Conservation (phyloP, 2,329 filamentous ascomycete genomes). For the Gnomoniopsis sp. region DNA sequence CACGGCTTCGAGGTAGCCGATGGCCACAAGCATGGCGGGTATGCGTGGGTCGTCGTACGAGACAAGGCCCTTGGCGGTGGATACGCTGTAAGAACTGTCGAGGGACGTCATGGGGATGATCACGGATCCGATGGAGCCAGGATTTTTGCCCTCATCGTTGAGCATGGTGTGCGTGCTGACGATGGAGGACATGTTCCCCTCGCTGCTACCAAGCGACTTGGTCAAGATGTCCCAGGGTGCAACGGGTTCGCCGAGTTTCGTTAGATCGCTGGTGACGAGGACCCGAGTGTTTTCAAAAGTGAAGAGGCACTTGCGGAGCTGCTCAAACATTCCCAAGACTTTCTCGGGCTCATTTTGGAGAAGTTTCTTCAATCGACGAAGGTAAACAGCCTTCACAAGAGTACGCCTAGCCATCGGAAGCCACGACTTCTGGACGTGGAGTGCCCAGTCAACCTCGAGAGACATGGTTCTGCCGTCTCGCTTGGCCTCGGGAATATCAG, state of each 20-base stretch:
- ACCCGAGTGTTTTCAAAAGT: slow-evolving; percentile 82
- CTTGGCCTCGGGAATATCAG: slow-evolving; percentile 89
- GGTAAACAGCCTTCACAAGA: slow-evolving; percentile 81
- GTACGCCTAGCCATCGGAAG: slow-evolving; percentile 75
- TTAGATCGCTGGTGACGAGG: slow-evolving; percentile 77
- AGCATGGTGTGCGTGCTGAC: slow-evolving; percentile 68
- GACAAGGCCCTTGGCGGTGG: slow-evolving; percentile 69
- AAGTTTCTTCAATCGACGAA: slow-evolving; percentile 80
- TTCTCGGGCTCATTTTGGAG: slow-evolving; percentile 72
- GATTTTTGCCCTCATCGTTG: slow-evolving; percentile 68
- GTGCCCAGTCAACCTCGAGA: slow-evolving; percentile 66
- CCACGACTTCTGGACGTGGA: slow-evolving; percentile 75
- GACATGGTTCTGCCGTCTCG: slow-evolving; percentile 73
- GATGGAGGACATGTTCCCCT: slow-evolving; percentile 64
- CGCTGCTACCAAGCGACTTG: slow-evolving; percentile 37
- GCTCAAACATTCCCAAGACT: slow-evolving; percentile 74
- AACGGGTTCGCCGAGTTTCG: slow-evolving; percentile 70
- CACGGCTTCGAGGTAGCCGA: slow-evolving; percentile 86
- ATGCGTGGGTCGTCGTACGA: slow-evolving; percentile 75
- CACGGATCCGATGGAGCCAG: slow-evolving; percentile 70
- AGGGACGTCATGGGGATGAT: slow-evolving; percentile 89
- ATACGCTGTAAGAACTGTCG: slow-evolving; percentile 84
- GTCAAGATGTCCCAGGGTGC: slow-evolving; percentile 71
- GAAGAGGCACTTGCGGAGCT: slow-evolving; percentile 72
- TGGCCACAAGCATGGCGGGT: slow-evolving; percentile 81